A percentile compares a stretch with the other conserved stretches of the same genome.
These are phyloP conservation scores for Inga oerstediana DNA, from an alignment of 306 rosid genomes.

Conservation along the genomic window DNA sequence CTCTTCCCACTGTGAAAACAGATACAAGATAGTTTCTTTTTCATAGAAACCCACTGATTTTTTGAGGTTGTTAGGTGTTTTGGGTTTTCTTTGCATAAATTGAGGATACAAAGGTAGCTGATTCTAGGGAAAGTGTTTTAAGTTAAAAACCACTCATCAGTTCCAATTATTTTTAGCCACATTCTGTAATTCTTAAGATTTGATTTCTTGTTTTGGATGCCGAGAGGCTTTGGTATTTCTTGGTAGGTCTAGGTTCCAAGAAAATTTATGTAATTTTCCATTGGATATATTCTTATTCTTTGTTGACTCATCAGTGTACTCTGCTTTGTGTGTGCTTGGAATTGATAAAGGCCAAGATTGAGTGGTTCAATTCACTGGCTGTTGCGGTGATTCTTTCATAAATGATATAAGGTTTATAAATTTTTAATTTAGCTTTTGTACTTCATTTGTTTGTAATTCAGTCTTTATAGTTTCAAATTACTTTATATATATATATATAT, in stretches of 20 bases:
- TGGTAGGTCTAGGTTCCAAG: constrained; percentile 28
- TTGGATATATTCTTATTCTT: constrained; percentile 35
- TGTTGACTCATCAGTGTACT: constrained; percentile 20
- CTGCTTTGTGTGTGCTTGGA: constrained; percentile 28
- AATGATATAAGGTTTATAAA: background rate
- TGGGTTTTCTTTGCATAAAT: constrained; percentile 28
- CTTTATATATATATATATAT: background rate
- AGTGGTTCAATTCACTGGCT: background rate
- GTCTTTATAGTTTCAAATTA: background rate
- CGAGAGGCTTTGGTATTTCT: constrained; percentile 33
- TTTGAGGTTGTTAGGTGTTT: constrained; percentile 48
- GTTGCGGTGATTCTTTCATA: background rate
- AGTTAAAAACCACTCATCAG: constrained; percentile 35
- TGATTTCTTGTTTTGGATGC: constrained; percentile 39
- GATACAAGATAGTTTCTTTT: constrained; percentile 46
- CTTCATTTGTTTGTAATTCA: background rate
- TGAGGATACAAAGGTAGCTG: constrained; percentile 36
- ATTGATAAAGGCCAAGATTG: constrained; percentile 9
- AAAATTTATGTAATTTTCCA: constrained; percentile 19
- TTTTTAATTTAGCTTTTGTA: background rate
- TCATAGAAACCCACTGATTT: constrained; percentile 53
- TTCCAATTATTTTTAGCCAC: constrained; percentile 37
- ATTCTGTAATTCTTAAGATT: constrained; percentile 41
- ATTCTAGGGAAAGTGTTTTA: constrained; percentile 40
- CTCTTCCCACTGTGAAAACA: constrained; percentile 59